Evolutionary conservation across 164 flowering plant species (phyloP).

Genomic region (Tetrastigma voinierianum): DNA sequence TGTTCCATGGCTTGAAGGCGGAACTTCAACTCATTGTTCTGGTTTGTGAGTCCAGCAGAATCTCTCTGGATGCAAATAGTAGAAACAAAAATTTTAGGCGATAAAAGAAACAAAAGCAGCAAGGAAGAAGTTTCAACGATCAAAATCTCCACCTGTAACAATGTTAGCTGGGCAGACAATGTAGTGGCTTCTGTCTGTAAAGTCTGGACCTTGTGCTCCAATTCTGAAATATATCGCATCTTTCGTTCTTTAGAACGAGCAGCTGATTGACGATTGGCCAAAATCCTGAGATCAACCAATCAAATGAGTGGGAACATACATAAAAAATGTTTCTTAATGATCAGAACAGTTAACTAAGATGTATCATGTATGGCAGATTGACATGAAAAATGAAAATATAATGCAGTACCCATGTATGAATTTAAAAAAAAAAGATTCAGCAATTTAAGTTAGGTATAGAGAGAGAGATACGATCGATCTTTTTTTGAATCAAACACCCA

Average conservation of each 20-base stretch:
- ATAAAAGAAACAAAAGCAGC: constrained; percentile 5
- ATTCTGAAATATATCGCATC: constrained; percentile 89
- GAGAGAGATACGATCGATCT: too few species aligned
- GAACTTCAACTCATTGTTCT: constrained; percentile 63
- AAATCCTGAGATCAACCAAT: constrained; percentile 48
- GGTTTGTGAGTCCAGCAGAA: constrained; percentile 52
- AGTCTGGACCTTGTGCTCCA: constrained; percentile 97
- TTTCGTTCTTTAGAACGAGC: constrained; percentile 98
- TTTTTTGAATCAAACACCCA: too few species aligned
- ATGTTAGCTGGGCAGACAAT: constrained; percentile 89
- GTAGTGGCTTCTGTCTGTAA: constrained; percentile 97
- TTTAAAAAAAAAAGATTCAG: too few species aligned
- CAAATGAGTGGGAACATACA: neutral
- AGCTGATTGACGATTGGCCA: constrained; percentile 98
- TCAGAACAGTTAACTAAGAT: neutral
- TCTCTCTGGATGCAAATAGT: constrained; percentile 41
- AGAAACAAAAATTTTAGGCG: neutral
- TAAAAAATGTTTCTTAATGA: neutral
- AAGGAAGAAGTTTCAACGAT: neutral
- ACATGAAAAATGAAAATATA: too few species aligned
- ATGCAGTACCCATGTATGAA: too few species aligned
- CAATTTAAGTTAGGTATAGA: too few species aligned
- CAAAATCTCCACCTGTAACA: constrained; percentile 61
- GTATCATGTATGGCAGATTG: too few species aligned
- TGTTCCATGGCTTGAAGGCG: constrained; percentile 80